Percentiles rank a stretch among this genome's conserved stretches.
These are phyloP conservation scores for Volvariella volvacea DNA, from an alignment of 1,284 basidiomycete genomes.

Conservation along the genomic window DNA sequence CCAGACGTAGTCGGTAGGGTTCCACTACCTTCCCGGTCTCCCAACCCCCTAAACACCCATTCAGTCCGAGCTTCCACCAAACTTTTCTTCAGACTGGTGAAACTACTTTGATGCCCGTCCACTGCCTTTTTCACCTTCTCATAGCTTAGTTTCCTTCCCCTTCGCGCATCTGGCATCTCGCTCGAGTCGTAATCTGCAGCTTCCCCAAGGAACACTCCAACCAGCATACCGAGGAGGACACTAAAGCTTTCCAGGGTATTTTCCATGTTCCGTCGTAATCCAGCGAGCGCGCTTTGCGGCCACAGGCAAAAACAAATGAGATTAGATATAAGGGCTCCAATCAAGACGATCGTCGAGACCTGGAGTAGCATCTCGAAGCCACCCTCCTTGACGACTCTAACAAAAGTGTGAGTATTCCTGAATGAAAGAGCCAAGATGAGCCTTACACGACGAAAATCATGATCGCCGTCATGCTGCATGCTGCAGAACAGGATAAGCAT, in stretches of 20 bases:
- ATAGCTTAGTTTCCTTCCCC: background rate
- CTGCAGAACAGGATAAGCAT: conserved; percentile 28
- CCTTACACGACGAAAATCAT: conserved; percentile 80
- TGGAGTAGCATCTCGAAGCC: conserved; percentile 68
- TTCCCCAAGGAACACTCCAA: conserved; percentile 80
- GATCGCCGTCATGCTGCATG: conserved; percentile 88
- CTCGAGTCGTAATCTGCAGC: conserved; percentile 40
- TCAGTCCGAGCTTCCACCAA: conserved; percentile 83
- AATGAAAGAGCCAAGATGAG: background rate
- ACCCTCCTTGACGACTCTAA: conserved; percentile 86
- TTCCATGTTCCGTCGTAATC: conserved; percentile 80
- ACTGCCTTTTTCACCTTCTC: conserved; percentile 65
- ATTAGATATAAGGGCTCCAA: conserved; percentile 77
- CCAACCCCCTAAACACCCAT: conserved; percentile 40
- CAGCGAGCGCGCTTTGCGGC: conserved; percentile 78
- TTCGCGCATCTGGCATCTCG: conserved; percentile 30
- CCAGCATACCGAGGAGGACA: conserved; percentile 76
- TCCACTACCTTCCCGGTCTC: conserved; percentile 16
- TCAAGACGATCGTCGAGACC: conserved; percentile 72
- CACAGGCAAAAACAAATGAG: conserved; percentile 79
- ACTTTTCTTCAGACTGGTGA: conserved; percentile 81
- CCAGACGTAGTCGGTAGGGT: conserved; percentile 3
- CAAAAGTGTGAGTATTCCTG: background rate
- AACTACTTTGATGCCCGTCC: conserved; percentile 78
- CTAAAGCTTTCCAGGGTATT: conserved; percentile 84